A percentile compares a stretch with the other conserved stretches of the same genome.
Evolutionary conservation across 768 basidiomycete genomes (phyloP).

Genomic region (Suillus luteus): DNA sequence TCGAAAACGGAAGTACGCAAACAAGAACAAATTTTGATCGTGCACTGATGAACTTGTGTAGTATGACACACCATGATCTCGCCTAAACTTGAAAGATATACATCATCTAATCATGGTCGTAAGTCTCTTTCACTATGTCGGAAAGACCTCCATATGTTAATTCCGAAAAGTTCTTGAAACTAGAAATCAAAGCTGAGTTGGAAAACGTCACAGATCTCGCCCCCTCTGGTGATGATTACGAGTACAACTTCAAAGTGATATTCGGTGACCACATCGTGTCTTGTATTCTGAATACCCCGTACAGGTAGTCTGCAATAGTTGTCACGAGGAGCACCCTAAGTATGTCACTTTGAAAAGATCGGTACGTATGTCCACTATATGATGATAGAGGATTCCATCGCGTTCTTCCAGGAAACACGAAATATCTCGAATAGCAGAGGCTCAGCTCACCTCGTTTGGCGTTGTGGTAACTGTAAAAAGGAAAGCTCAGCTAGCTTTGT

Average conservation of each 20-base stretch:
- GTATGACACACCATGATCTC: neutral
- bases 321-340: slow-evolving; percentile 77
- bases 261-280: slow-evolving; percentile 4
- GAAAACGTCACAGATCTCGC: slow-evolving; percentile 74
- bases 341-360: slow-evolving; percentile 68
- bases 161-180: slow-evolving; percentile 48
- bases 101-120: slow-evolving; percentile 51
- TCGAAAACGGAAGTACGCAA: slow-evolving; percentile 19
- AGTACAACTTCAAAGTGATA: slow-evolving; percentile 76
- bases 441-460: slow-evolving; percentile 82
- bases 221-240: slow-evolving; percentile 69
- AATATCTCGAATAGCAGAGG: slow-evolving; percentile 58
- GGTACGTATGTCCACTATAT: slow-evolving; percentile 38
- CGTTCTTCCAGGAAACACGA: slow-evolving; percentile 54
- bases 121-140: slow-evolving; percentile 27
- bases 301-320: slow-evolving; percentile 79
- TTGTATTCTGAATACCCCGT: slow-evolving; percentile 8
- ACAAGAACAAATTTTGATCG: slow-evolving; percentile 25
- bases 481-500: slow-evolving; percentile 82
- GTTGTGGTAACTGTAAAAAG: slow-evolving; percentile 73
- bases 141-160: slow-evolving; percentile 5
- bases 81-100: neutral
- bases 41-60: neutral
- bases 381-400: slow-evolving; percentile 1
- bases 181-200: slow-evolving; percentile 78